Evolutionary conservation across 176 grass and related monocot species (phyloP).

Genomic region (Oryza glumipatula): DNA sequence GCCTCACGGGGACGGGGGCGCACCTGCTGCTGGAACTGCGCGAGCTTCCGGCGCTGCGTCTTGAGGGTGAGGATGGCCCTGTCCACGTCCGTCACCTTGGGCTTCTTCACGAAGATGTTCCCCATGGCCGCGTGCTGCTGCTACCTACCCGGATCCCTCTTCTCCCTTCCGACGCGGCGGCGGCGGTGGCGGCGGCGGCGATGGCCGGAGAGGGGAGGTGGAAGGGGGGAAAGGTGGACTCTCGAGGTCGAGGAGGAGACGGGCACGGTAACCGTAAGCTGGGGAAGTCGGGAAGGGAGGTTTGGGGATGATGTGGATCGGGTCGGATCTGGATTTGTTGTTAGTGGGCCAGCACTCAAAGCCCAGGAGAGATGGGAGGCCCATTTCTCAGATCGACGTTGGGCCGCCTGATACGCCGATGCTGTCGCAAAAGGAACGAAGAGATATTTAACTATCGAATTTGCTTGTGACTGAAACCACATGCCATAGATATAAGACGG

Average conservation of each 20-base stretch:
- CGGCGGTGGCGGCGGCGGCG: conserved; percentile 29
- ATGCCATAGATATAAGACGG: too few species aligned
- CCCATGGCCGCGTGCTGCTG: conserved; percentile 48
- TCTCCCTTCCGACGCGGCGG: not conserved
- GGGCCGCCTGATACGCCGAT: too few species aligned
- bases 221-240: conserved; percentile 36
- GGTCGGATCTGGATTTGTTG: not conserved
- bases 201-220: conserved; percentile 20
- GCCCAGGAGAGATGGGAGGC: too few species aligned
- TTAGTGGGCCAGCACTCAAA: not conserved
- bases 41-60: conserved; percentile 96
- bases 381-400: too few species aligned
- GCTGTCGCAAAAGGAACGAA: too few species aligned
- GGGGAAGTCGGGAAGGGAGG: not conserved
- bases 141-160: not conserved
- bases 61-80: conserved; percentile 93
- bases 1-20: not conserved
- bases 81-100: conserved; percentile 97
- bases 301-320: not conserved
- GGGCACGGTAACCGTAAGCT: conserved; percentile 41
- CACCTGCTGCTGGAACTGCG: conserved; percentile 90
- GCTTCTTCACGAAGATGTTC: conserved; percentile 99
- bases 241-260: not conserved
- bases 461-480: too few species aligned
- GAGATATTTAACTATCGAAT: too few species aligned